These are phyloP conservation scores for Penicillium crystallinum DNA, from an alignment of 495 filamentous ascomycete genomes.

Conservation along the genomic window DNA sequence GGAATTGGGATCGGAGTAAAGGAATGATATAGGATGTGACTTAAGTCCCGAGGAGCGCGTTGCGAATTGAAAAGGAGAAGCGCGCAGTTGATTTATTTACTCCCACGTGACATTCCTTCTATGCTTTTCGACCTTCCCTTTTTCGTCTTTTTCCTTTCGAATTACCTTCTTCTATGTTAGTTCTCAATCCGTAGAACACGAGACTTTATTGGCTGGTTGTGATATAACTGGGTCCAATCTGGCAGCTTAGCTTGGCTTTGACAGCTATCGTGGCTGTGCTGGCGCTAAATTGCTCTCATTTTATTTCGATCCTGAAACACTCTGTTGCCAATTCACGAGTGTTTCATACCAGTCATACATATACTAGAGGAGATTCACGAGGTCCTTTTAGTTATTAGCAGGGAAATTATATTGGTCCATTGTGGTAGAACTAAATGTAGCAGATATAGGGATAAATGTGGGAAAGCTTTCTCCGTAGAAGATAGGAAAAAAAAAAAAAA, in stretches of 20 bases:
- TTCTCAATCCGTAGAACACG: neutral
- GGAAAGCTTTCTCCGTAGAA: neutral
- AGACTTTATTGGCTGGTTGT: neutral
- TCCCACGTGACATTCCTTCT: neutral
- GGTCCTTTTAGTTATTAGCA: neutral
- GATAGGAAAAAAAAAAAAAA: neutral
- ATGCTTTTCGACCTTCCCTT: neutral
- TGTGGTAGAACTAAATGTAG: neutral
- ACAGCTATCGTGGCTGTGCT: constrained; percentile 8
- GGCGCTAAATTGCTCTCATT: constrained; percentile 6
- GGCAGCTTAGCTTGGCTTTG: constrained; percentile 6
- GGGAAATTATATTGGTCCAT: neutral
- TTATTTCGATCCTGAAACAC: neutral
- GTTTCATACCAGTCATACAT: neutral
- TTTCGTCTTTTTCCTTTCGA: neutral
- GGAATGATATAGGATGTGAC: neutral
- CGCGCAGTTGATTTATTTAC: neutral
- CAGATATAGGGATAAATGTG: neutral
- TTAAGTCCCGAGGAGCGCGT: neutral
- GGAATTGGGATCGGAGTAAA: neutral
- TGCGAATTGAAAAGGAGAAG: neutral
- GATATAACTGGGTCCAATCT: constrained; percentile 1
- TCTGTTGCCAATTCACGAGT: neutral
- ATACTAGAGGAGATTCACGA: neutral
- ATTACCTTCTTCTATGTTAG: neutral